phyloP scores from a whole-genome alignment of 31 red algal species.

The Pterothamnion heteromorphum region DNA sequence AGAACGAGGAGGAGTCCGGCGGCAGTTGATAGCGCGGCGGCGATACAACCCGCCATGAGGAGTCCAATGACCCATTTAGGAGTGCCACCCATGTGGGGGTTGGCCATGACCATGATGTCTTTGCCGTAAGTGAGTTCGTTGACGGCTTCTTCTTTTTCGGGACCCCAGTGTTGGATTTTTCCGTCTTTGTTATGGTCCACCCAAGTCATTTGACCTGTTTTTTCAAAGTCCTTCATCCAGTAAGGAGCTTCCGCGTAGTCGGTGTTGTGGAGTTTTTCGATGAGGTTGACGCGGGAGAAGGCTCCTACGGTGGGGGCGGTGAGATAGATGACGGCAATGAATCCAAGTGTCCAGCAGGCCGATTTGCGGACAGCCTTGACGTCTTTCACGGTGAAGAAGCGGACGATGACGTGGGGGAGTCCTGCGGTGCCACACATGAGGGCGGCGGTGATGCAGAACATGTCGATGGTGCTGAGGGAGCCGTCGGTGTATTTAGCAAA shows the following conservation, averaged over 20 bases:
- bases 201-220: slow-evolving; percentile 12
- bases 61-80: slow-evolving; percentile 33
- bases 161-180: background rate
- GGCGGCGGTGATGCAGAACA: slow-evolving; percentile 27
- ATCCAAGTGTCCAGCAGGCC: background rate
- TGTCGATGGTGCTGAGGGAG: background rate
- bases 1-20: slow-evolving; percentile 32
- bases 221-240: slow-evolving; percentile 15
- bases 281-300: slow-evolving; percentile 4
- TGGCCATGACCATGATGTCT: slow-evolving; percentile 38
- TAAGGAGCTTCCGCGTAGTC: background rate
- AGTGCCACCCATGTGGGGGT: background rate
- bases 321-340: slow-evolving; percentile 32
- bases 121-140: background rate
- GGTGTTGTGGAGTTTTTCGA: background rate
- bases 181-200: slow-evolving; percentile 17
- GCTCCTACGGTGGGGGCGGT: background rate
- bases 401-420: slow-evolving; percentile 34
- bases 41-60: slow-evolving; percentile 10
- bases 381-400: slow-evolving; percentile 20
- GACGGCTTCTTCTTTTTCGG: background rate
- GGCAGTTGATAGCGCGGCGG: slow-evolving; percentile 24
- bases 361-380: slow-evolving; percentile 22
- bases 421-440: slow-evolving; percentile 30
- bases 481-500: slow-evolving; percentile 16